phyloP scores from a whole-genome alignment of 768 basidiomycete species.

The Phylloporus scabripes region DNA sequence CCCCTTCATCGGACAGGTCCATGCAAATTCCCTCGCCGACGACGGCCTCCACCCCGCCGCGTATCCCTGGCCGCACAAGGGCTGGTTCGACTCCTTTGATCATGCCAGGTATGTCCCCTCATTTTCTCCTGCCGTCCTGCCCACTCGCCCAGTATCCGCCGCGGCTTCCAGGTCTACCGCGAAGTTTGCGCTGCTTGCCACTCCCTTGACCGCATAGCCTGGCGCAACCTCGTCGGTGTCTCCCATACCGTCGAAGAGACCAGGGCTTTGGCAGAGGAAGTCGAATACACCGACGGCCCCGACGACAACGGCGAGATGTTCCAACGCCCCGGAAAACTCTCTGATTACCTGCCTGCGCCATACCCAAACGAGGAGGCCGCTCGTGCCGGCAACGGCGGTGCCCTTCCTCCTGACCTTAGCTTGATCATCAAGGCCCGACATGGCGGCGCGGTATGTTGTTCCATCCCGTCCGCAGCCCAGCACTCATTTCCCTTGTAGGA shows the following conservation, averaged over 20 bases:
- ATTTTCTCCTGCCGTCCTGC: conserved; percentile 5
- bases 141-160: conserved; percentile 64
- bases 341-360: conserved; percentile 92
- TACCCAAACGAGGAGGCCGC: conserved; percentile 99
- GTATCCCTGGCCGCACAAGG: conserved; percentile 92
- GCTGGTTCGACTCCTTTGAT: conserved; percentile 87
- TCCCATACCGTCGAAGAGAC: conserved; percentile 92
- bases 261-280: conserved; percentile 89
- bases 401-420: conserved; percentile 94
- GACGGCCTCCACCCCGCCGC: conserved; percentile 86
- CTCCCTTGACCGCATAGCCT: conserved; percentile 97
- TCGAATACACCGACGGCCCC: conserved; percentile 96
- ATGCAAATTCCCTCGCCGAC: conserved; percentile 88
- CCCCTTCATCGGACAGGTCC: conserved; percentile 87
- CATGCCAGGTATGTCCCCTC: conserved; percentile 74
- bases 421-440: conserved; percentile 98
- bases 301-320: conserved; percentile 97
- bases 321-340: conserved; percentile 95
- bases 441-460: conserved; percentile 76
- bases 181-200: conserved; percentile 99
- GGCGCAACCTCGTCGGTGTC: conserved; percentile 98
- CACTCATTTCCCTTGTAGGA: conserved; percentile 48
- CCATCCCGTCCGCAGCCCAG: neutral
- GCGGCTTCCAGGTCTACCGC: conserved; percentile 96
- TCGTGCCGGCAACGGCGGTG: conserved; percentile 88